Base-by-base conservation (phyloP, 371 early-diverging fungal genomes). In the Mortierella sp. region DNA sequence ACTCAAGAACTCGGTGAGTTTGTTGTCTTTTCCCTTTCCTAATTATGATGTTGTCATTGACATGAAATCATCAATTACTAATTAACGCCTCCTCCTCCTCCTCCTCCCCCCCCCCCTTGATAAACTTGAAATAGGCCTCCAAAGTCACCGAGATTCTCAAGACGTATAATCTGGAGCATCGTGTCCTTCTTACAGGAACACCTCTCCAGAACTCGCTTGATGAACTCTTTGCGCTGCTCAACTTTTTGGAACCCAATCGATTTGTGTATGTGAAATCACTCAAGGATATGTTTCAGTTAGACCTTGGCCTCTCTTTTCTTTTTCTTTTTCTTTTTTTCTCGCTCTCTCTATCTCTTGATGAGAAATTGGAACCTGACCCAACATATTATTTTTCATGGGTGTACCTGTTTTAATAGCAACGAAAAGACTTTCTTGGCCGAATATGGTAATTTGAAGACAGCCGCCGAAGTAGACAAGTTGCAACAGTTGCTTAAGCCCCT, bases 121-220 rank as follows among this genome's bases (percentile, higher is more conserved):
- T 37, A 37, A 3, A 37, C 37, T 23, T 60, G 7, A 43, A n/a
- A 62, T 61, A 82, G 81, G 71, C 87, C 11, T 90, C 91, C 45
- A 94, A 93, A 72, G 89, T 92, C 11, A 83, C 90, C 1, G 90
- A 88, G 62, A 81, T 86, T 29, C 81, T 97, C 28, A 92, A 89
- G 76, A 81, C 72, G 7, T 90, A 91, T 62, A 83, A 84, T 15
- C 84, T 94, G 75, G 91, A 90, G 57, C 93, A 95, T 71, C 88
- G 92, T 19, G 87, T 96, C 11, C 82, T 96, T 28, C 77, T 95
- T 57, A 94, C 93, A 15, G 83, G 99, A 44, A 98, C 99, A 7
- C 98, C 99, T 1, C 80, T 99, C 46, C 98, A 98, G 83, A 98
- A 98, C 84, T 93, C 93, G 45, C 65, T 98, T 72, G 93, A 91